A percentile compares a stretch with the other conserved stretches of the same genome.
These are phyloP conservation scores for Tricharina praecox DNA, from an alignment of 495 filamentous ascomycete species.

Conservation along the genomic window DNA sequence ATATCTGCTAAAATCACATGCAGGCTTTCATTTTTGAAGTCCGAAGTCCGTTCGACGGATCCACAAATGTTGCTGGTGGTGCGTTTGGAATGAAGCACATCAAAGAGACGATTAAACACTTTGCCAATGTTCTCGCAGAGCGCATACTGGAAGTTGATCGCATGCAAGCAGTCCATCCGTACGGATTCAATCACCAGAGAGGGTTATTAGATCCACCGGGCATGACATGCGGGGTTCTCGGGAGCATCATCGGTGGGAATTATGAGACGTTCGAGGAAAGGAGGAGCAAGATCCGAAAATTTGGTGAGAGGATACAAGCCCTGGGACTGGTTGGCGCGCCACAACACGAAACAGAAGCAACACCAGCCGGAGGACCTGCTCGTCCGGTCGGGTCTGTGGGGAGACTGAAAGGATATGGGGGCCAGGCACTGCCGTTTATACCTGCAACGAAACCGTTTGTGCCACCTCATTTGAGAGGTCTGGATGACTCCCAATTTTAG, in stretches of 20 bases:
- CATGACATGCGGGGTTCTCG: conserved; percentile 4
- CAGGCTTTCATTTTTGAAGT: conserved; percentile 8
- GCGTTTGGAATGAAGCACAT: conserved; percentile 7
- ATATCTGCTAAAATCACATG: background rate
- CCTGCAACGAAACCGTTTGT: no score
- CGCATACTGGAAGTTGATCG: background rate
- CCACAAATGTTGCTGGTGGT: conserved; percentile 1
- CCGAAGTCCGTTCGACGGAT: background rate
- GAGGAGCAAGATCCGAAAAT: background rate
- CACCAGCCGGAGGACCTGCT: no score
- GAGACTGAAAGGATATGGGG: no score
- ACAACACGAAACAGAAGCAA: no score
- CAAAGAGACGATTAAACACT: conserved; percentile 4
- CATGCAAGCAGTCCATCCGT: background rate
- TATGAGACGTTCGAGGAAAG: background rate
- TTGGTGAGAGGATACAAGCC: no score
- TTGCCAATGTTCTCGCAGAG: background rate
- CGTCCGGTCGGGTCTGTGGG: no score
- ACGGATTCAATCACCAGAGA: background rate
- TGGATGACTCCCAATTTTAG: no score
- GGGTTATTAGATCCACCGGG: background rate
- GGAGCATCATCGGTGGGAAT: conserved; percentile 4
- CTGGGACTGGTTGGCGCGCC: no score
- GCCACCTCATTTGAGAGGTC: no score
- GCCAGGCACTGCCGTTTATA: no score